Evolutionary conservation across 2,329 filamentous ascomycete species (phyloP).

Genomic region (Nigrospora oryzae): DNA sequence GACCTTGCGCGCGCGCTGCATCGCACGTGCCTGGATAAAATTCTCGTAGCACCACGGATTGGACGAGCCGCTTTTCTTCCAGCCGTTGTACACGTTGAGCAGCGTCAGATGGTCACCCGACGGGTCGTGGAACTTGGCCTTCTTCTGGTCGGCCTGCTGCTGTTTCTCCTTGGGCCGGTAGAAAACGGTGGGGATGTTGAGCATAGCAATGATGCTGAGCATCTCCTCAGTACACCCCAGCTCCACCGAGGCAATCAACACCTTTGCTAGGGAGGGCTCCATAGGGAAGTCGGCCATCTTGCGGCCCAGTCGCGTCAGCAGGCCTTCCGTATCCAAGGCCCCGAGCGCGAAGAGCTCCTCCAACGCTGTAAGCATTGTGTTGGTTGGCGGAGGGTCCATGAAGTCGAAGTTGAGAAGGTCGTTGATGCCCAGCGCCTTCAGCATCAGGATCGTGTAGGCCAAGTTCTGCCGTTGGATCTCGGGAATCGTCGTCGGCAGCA

Average conservation of each 20-base stretch:
- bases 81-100: conserved; percentile 95
- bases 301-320: conserved; percentile 81
- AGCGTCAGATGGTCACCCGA: conserved; percentile 90
- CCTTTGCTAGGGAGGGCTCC: conserved; percentile 87
- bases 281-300: conserved; percentile 99
- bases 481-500: conserved; percentile 91
- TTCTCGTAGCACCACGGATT: conserved; percentile 96
- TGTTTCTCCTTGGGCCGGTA: conserved; percentile 98
- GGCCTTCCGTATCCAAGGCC: conserved; percentile 88
- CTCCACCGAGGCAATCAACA: conserved; percentile 80
- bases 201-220: conserved; percentile 89
- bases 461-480: conserved; percentile 95
- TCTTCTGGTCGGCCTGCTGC: conserved; percentile 92
- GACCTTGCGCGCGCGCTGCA: conserved; percentile 85
- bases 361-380: conserved; percentile 92
- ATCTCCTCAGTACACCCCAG: conserved; percentile 89
- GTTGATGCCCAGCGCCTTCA: conserved; percentile 99
- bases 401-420: conserved; percentile 96
- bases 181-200: conserved; percentile 79
- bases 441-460: conserved; percentile 87
- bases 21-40: conserved; percentile 86
- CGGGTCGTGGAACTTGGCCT: conserved; percentile 93
- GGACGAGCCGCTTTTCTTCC: conserved; percentile 77
- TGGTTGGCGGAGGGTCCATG: conserved; percentile 96
- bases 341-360: conserved; percentile 92